Evolutionary conservation across 2,329 filamentous ascomycete genomes (phyloP).

Genomic region (Botryosphaeria dothidea): DNA sequence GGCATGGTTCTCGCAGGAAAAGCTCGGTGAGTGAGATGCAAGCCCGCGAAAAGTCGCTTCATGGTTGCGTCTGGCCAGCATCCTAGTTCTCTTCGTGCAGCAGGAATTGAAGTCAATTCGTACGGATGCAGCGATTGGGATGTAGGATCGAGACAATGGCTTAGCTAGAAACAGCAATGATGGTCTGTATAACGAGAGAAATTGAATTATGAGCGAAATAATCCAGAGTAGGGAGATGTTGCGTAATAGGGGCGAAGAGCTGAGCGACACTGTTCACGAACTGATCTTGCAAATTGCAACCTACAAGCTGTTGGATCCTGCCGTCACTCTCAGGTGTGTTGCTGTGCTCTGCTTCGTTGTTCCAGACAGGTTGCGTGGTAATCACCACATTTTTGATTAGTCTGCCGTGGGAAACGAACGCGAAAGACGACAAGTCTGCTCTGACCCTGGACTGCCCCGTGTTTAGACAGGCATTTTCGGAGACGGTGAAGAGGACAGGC

Average conservation of each 20-base stretch:
- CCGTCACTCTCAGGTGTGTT: too few species aligned
- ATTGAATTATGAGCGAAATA: background rate
- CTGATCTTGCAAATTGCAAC: background rate
- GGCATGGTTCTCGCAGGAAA: background rate
- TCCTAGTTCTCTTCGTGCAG: background rate
- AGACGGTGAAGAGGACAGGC: background rate
- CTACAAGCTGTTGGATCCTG: background rate
- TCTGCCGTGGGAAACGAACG: background rate
- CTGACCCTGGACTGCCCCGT: background rate
- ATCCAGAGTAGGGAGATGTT: too few species aligned
- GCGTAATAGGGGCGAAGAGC: background rate
- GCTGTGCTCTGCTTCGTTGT: background rate
- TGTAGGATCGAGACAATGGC: background rate
- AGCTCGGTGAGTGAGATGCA: background rate
- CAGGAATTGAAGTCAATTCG: background rate
- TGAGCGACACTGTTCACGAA: background rate
- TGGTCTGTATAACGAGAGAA: background rate
- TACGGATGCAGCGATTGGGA: background rate
- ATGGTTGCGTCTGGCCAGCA: background rate
- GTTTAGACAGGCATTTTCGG: background rate
- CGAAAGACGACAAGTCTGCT: background rate
- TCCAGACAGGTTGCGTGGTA: background rate
- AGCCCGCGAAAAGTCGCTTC: background rate
- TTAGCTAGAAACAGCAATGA: background rate
- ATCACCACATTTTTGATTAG: background rate